These are phyloP conservation scores for Globisporangium paroecandrum DNA, from an alignment of 352 stramenopile species.

Conservation along the genomic window DNA sequence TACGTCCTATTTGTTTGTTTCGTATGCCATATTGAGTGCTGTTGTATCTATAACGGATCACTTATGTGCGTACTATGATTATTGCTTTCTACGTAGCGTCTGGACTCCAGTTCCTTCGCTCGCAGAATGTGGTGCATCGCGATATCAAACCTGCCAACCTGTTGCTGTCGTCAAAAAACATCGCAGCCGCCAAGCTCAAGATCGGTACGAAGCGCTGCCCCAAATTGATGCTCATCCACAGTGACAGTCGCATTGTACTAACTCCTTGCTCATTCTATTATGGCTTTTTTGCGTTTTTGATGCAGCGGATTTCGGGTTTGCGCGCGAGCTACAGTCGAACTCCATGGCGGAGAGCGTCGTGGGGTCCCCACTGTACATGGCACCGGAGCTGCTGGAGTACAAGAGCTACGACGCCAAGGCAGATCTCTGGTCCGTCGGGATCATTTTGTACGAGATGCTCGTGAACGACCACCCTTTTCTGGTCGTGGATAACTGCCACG, in stretches of 20 bases:
- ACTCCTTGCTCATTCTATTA: not conserved
- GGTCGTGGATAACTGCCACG: slow-evolving; percentile 67
- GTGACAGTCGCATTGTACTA: not conserved
- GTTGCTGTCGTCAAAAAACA: slow-evolving; percentile 66
- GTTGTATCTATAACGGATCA: not conserved
- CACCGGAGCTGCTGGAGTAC: slow-evolving; percentile 76
- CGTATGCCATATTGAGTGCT: not conserved
- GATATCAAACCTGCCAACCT: slow-evolving; percentile 79
- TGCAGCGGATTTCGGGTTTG: slow-evolving; percentile 74
- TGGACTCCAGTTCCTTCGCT: slow-evolving; percentile 68
- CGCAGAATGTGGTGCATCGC: slow-evolving; percentile 73
- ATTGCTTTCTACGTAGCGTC: slow-evolving; percentile 32
- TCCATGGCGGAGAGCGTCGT: slow-evolving; percentile 80
- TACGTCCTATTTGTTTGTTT: slow-evolving; percentile 20
- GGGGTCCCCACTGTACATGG: slow-evolving; percentile 78
- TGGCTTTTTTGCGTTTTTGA: not conserved
- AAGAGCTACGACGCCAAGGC: slow-evolving; percentile 84
- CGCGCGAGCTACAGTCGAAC: slow-evolving; percentile 59
- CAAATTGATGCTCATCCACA: not conserved
- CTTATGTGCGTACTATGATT: not conserved
- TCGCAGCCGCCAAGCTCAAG: slow-evolving; percentile 65
- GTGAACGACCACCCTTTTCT: slow-evolving; percentile 77
- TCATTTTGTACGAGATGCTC: slow-evolving; percentile 86
- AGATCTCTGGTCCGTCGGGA: slow-evolving; percentile 76
- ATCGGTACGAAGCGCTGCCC: slow-evolving; percentile 36